phyloP scores from a whole-genome alignment of 1,139 yeast genomes.

The Geotrichum bryndzae region DNA sequence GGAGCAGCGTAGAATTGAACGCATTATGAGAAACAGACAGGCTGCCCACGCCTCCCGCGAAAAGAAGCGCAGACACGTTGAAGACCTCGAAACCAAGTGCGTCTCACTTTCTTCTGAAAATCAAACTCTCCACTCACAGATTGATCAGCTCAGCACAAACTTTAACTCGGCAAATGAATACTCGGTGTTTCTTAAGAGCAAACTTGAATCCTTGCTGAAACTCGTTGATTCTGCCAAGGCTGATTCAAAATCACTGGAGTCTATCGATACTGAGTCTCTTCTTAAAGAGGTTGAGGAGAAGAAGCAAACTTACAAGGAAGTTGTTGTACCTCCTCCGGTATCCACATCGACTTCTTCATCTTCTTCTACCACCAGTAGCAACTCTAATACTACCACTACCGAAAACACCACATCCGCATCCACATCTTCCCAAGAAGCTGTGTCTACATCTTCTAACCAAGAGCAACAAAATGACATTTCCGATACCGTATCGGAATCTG shows the following conservation, averaged over 20 bases:
- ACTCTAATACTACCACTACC: background rate
- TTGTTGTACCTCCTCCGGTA: background rate
- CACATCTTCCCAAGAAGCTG: slow-evolving; percentile 11
- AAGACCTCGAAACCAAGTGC: slow-evolving; percentile 59
- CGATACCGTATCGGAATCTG: slow-evolving; percentile 14
- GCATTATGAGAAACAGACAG: slow-evolving; percentile 87
- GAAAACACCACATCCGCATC: background rate
- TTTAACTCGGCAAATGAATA: slow-evolving; percentile 22
- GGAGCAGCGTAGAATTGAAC: slow-evolving; percentile 89
- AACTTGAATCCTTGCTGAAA: slow-evolving; percentile 29
- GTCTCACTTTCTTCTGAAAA: slow-evolving; percentile 30
- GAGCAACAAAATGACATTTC: slow-evolving; percentile 2
- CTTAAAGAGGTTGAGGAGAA: slow-evolving; percentile 5
- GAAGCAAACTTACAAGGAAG: background rate
- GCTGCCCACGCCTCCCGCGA: slow-evolving; percentile 98
- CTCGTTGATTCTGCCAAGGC: slow-evolving; percentile 28
- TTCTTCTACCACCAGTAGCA: slow-evolving; percentile 3
- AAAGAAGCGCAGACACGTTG: slow-evolving; percentile 89
- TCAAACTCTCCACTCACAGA: slow-evolving; percentile 25
- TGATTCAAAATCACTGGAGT: slow-evolving; percentile 23
- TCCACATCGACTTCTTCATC: background rate
- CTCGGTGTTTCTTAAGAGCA: slow-evolving; percentile 25
- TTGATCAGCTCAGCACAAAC: slow-evolving; percentile 24
- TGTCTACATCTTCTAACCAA: background rate
- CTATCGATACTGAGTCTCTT: slow-evolving; percentile 21